These are phyloP conservation scores for Ascochyta koolunga DNA, from an alignment of 2,329 filamentous ascomycete genomes.

Conservation along the genomic window DNA sequence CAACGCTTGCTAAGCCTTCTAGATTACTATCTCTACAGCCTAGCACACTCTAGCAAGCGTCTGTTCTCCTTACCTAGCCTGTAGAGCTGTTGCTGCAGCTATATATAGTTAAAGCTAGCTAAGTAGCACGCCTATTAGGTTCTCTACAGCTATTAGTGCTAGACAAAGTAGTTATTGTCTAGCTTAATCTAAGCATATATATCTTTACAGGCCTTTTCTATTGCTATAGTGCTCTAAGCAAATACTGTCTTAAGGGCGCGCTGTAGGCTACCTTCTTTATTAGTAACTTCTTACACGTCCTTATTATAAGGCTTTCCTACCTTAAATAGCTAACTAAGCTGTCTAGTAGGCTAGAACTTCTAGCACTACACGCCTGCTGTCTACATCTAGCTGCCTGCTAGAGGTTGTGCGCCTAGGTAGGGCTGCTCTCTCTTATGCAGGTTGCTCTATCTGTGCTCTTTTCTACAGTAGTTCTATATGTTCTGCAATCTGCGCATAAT, in stretches of 20 bases:
- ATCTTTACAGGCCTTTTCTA: not conserved
- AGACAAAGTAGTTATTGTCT: slow-evolving; percentile 2
- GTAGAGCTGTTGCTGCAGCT: not conserved
- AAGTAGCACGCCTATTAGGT: not conserved
- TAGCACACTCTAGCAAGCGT: not conserved
- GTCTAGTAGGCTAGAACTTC: not conserved
- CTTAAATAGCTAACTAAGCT: not conserved
- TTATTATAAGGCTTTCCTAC: not conserved
- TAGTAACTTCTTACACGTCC: not conserved
- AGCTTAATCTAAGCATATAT: not conserved
- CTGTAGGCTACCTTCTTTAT: not conserved
- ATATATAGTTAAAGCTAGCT: not conserved
- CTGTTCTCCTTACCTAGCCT: not conserved
- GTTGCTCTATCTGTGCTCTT: not conserved
- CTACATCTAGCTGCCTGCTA: not conserved
- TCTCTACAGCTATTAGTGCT: not conserved
- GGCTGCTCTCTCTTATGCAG: not conserved
- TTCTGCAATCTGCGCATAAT: not conserved
- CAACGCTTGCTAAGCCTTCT: not conserved
- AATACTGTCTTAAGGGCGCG: not conserved
- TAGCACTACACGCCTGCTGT: not conserved
- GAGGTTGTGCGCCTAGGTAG: not conserved
- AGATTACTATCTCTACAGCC: slow-evolving; percentile 1
- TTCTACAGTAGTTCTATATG: not conserved
- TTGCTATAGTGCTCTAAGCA: not conserved